Evolutionary conservation across 2,329 filamentous ascomycete species (phyloP).

Genomic region (Fusarium pseudograminearum): DNA sequence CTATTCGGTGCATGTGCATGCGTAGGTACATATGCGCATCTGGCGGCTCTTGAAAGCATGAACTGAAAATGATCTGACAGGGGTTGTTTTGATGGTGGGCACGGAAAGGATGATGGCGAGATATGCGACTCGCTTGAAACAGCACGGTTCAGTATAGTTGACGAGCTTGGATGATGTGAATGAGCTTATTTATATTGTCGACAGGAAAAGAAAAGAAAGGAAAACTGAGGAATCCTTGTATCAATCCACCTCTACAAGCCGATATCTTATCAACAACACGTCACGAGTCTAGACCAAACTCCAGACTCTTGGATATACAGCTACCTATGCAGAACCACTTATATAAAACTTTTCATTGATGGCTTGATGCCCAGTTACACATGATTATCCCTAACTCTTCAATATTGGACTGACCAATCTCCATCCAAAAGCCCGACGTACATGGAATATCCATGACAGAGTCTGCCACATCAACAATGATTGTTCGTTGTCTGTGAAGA

Average conservation of each 20-base stretch:
- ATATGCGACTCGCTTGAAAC: conserved; percentile 31
- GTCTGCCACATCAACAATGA: conserved; percentile 12
- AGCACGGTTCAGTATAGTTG: conserved; percentile 30
- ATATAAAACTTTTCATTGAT: conserved; percentile 12
- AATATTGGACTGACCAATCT: not conserved
- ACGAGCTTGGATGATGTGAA: conserved; percentile 18
- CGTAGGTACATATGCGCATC: conserved; percentile 11
- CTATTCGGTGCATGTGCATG: conserved; percentile 6
- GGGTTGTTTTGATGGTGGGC: conserved; percentile 8
- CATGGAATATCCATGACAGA: conserved; percentile 19
- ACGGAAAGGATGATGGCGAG: not conserved
- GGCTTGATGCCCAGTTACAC: conserved; percentile 15
- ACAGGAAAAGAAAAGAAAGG: conserved; percentile 1
- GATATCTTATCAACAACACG: not conserved
- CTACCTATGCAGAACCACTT: conserved; percentile 12
- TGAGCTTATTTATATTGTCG: conserved; percentile 15
- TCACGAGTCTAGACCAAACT: not conserved
- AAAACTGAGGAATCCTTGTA: conserved; percentile 7
- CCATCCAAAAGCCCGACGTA: conserved; percentile 8
- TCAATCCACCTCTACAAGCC: conserved; percentile 9
- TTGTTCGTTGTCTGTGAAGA: conserved; percentile 7
- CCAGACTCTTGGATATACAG: not conserved
- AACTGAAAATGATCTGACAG: conserved; percentile 4
- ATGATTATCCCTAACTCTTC: not conserved
- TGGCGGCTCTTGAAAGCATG: conserved; percentile 23